Evolutionary conservation across 805 yeast species (phyloP).

Genomic region (Ogataea trehalophila): DNA sequence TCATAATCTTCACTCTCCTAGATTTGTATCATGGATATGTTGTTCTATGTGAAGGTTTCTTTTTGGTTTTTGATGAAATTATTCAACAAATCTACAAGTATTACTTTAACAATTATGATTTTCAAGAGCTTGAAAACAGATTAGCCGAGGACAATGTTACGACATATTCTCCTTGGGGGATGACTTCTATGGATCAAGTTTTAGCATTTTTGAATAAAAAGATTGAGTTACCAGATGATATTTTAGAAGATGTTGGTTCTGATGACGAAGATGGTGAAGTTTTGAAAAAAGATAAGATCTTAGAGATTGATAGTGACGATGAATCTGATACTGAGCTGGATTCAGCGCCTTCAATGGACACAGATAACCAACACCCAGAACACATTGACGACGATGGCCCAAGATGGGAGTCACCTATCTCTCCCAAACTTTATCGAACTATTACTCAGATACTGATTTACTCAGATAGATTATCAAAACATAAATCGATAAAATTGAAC

Average conservation of each 20-base stretch:
- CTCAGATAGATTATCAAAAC: conserved; percentile 64
- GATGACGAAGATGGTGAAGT: conserved; percentile 4
- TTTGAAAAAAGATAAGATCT: conserved; percentile 18
- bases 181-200: conserved; percentile 40
- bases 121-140: conserved; percentile 13
- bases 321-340: conserved; percentile 35
- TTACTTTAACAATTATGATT: conserved; percentile 31
- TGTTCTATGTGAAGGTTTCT: conserved; percentile 65
- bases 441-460: conserved; percentile 60
- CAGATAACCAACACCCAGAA: conserved; percentile 12
- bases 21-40: conserved; percentile 85
- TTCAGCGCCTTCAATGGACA: conserved; percentile 22
- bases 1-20: conserved; percentile 64
- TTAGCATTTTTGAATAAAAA: conserved; percentile 38
- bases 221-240: conserved; percentile 22
- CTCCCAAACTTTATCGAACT: conserved; percentile 52
- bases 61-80: conserved; percentile 61
- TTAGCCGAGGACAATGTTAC: conserved; percentile 22
- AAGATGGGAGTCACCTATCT: conserved; percentile 67
- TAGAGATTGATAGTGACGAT: conserved; percentile 31
- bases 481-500: conserved; percentile 54
- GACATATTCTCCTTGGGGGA: conserved; percentile 56
- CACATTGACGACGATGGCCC: conserved; percentile 19
- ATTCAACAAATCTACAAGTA: conserved; percentile 40
- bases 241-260: conserved; percentile 10